Evolutionary conservation across 768 basidiomycete genomes (phyloP).

Genomic region (Pleurotus tuoliensis): DNA sequence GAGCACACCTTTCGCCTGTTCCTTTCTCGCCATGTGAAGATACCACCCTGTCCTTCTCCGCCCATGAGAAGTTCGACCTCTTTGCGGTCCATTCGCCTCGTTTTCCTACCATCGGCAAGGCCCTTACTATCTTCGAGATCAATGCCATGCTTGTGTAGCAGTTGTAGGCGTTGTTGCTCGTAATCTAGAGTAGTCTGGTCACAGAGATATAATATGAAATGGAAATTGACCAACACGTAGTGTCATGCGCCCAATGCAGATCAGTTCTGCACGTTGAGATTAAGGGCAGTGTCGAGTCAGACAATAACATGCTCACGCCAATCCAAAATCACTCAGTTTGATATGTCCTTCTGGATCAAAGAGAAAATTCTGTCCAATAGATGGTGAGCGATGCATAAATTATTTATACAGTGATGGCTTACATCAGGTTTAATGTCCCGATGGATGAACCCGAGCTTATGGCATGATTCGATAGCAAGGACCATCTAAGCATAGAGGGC

Average conservation of each 20-base stretch:
- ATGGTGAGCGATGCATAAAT: constrained; percentile 13
- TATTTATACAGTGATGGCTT: constrained; percentile 25
- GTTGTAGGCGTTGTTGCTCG: constrained; percentile 85
- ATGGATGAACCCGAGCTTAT: constrained; percentile 95
- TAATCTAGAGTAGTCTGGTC: constrained; percentile 57
- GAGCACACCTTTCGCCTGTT: constrained; percentile 76
- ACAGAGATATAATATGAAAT: constrained; percentile 11
- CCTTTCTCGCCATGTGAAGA: constrained; percentile 96
- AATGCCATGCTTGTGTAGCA: constrained; percentile 90
- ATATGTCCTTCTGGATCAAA: constrained; percentile 94
- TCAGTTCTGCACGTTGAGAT: constrained; percentile 55
- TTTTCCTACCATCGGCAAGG: constrained; percentile 64
- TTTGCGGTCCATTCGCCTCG: constrained; percentile 74
- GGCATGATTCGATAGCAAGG: constrained; percentile 88
- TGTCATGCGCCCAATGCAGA: constrained; percentile 97
- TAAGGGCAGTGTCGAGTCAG: constrained; percentile 12
- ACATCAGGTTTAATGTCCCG: constrained; percentile 96
- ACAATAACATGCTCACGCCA: constrained; percentile 66
- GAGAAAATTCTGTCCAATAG: constrained; percentile 74
- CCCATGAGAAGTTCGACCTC: constrained; percentile 86
- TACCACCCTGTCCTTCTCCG: constrained; percentile 72
- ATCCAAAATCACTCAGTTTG: constrained; percentile 91
- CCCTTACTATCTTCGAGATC: constrained; percentile 82
- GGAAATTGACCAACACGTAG: constrained; percentile 56
- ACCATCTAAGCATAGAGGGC: constrained; percentile 66